Conservation (phyloP, 768 basidiomycete genomes). For the Boletus pseudopeckii region DNA sequence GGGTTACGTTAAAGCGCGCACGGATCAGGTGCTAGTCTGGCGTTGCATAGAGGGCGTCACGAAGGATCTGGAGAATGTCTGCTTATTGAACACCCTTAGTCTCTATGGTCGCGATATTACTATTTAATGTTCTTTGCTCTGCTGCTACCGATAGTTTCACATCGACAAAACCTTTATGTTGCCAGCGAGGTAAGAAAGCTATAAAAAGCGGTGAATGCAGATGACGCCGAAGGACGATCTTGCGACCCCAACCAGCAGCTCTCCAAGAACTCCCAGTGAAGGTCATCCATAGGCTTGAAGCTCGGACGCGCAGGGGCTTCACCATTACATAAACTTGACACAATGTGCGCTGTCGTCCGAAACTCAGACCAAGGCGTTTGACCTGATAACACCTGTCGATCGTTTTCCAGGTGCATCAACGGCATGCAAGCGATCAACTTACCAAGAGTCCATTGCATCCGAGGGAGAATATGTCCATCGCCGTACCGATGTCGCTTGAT, state of each 20-base stretch:
- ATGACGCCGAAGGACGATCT: slow-evolving; percentile 10
- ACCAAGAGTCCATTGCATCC: slow-evolving; percentile 14
- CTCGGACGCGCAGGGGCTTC: slow-evolving; percentile 6
- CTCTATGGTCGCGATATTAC: not conserved
- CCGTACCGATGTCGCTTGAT: not conserved
- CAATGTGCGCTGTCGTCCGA: slow-evolving; percentile 3
- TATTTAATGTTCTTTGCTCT: not conserved
- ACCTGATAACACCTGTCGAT: slow-evolving; percentile 11
- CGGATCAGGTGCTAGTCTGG: slow-evolving; percentile 14
- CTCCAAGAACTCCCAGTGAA: slow-evolving; percentile 10
- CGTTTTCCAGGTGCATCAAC: not conserved
- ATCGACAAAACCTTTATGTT: not conserved
- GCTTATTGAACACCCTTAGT: slow-evolving; percentile 5
- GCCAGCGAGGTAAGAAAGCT: slow-evolving; percentile 3
- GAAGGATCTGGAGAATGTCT: slow-evolving; percentile 10
- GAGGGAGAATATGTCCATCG: slow-evolving; percentile 11
- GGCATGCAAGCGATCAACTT: not conserved
- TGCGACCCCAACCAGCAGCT: slow-evolving; percentile 8
- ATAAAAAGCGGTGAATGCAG: slow-evolving; percentile 11
- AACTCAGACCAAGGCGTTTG: slow-evolving; percentile 13
- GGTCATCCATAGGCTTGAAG: slow-evolving; percentile 1
- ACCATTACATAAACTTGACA: not conserved
- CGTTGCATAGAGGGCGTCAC: slow-evolving; percentile 4
- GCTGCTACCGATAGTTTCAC: not conserved
- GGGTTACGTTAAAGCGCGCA: slow-evolving; percentile 14